Base-by-base conservation (phyloP, 1,284 basidiomycete species). In the Ceratobasidium sp. region DNA sequence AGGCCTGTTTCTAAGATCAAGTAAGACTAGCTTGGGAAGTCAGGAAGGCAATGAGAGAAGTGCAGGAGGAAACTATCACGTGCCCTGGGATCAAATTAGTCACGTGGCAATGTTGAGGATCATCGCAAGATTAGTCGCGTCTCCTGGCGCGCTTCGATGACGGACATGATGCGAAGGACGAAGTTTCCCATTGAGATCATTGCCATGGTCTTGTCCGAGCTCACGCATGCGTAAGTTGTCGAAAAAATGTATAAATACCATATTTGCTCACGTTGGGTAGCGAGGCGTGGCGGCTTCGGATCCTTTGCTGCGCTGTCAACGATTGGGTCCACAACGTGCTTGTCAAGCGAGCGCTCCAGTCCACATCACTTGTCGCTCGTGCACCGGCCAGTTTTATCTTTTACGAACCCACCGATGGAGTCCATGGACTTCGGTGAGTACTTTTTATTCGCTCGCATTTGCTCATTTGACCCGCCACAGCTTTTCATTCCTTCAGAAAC, bases 161-260 rank as follows among this genome's bases (percentile, higher is more conserved):
- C 62, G 27, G 62, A 67, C 15, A 25, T 34, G 27, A 67, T 67
- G 62, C 62, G 50, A n/a, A 35, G 50, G 34, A 50, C 52, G n/a
- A 67, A 67, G 27, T 50, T 67, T 4, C 62, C 62, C 8, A 38
- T 54, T 35, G 62, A 67, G 62, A 20, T 67, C 38, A 67, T 67
- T 3, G 62, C 50, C 22, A 67, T 67, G 62, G 50, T 67, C 27
- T 31, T 67, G 6, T 54, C 62, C 13, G 62, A 67, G 38, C 62
- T 67, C 3, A 67, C 62, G 6, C 62, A 67, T 31, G 62, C 62
- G 62, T 67, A 31, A 53, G 62, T 62, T n/a, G n/a, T n/a, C n/a
- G n/a, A n/a, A n/a, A 35, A 25, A 3, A 20, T 3, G 17, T 31
- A 3, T 54, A 10, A 29, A 3, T 52, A 17, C 17, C n/a, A 10